Evolutionary conservation across 78 protist species (phyloP), one percentile per base, ranked within the genome.

Genomic region (Mastigamoeba balamuthi): DNA sequence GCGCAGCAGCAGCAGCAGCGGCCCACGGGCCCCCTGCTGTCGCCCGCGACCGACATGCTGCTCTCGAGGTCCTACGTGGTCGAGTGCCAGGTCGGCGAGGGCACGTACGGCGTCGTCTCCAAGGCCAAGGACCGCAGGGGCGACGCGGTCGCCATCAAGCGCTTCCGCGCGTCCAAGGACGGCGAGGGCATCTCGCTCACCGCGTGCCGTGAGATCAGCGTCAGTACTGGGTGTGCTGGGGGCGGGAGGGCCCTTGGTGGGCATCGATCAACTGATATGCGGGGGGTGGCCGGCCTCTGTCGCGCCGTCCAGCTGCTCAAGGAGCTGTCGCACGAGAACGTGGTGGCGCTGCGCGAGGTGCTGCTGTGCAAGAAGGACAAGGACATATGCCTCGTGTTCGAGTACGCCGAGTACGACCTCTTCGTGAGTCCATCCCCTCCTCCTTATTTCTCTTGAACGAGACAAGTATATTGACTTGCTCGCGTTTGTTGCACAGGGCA

Each of bases 331-430:
- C 83, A 87, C 69, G 88, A 81, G 40, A 81, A 82, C 81, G 69
- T 87, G 17, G 71, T 87, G 38, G 52, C 42, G 52, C 42, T 87
- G 38, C 70, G 38, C 29, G 91, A 82, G 48, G 75, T 87, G 17
- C 44, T 73, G 52, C 66, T 82, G n/a, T 64, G 70, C 37, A 65
- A 67, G 30, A 17, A 17, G 17, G 58, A 48, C 17, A 48, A 17
- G 17, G 58, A 17, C 17, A 17, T 48, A 25, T 69, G 53, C 69
- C 72, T 90, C 23, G 80, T 90, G 36, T 83, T 87, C 65, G 92
- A 90, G 27, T 90, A 90, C 77, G 94, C 91, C 10, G 94, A 90
- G 38, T 77, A 74, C 70, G 94, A 90, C 72, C 44, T 90, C 25
- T 70, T 64, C 67, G 86, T 83, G 72, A 43, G 85, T 78, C 0